Percentiles rank a stretch among this genome's conserved stretches.
Conservation (phyloP, 2,329 filamentous ascomycete species). For the Aspergillus aculeatus region DNA sequence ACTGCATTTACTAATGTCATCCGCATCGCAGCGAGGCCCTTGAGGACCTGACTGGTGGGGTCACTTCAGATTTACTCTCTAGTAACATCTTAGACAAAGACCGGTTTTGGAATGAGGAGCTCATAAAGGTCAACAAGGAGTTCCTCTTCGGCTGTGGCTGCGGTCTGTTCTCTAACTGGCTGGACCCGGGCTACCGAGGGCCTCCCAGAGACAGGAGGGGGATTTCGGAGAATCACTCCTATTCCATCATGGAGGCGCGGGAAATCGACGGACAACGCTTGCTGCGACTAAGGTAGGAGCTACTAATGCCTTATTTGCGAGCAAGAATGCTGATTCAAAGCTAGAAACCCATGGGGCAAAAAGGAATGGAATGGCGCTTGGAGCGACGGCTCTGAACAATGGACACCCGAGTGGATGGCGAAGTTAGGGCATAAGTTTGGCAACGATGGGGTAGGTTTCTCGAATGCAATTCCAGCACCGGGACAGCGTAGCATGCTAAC, state of each 20-base stretch:
- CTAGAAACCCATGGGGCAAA: conserved; percentile 76
- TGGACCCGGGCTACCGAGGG: conserved; percentile 35
- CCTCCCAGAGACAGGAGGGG: conserved; percentile 43
- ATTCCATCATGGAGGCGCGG: conserved; percentile 59
- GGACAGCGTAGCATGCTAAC: conserved; percentile 8
- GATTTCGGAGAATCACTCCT: conserved; percentile 53
- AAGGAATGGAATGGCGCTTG: conserved; percentile 79
- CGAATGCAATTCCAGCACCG: no score
- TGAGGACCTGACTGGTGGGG: conserved; percentile 58
- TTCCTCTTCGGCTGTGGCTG: conserved; percentile 58
- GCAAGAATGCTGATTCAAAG: conserved; percentile 15
- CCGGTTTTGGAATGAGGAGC: conserved; percentile 77
- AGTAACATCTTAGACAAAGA: conserved; percentile 63
- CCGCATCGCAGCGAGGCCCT: conserved; percentile 49
- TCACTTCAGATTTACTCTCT: conserved; percentile 47
- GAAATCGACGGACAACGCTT: conserved; percentile 64
- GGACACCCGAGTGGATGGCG: conserved; percentile 76
- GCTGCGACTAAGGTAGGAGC: conserved; percentile 57
- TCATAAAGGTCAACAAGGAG: conserved; percentile 75
- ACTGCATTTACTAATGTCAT: background rate
- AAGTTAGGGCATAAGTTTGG: conserved; percentile 72
- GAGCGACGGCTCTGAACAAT: conserved; percentile 80
- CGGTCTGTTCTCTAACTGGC: conserved; percentile 47
- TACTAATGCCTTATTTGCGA: conserved; percentile 8
- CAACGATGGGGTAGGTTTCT: conserved; percentile 61